phyloP scores from a whole-genome alignment of 2,329 filamentous ascomycete species.

The Aspergillus uvarum region DNA sequence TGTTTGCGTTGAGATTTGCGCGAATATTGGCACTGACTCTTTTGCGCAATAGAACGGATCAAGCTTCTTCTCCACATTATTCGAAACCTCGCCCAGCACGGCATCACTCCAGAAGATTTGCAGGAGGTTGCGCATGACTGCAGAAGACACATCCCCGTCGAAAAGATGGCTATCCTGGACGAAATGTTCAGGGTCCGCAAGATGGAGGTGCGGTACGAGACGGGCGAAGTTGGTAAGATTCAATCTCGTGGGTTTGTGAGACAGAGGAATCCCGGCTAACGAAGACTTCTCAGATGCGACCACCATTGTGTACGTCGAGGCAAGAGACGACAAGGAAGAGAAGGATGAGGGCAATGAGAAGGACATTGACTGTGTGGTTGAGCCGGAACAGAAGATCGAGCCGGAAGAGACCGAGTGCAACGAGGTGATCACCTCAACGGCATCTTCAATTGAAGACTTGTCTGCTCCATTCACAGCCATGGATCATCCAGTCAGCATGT shows the following conservation, averaged over 20 bases:
- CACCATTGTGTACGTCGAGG: slow-evolving; percentile 36
- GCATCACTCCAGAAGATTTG: slow-evolving; percentile 41
- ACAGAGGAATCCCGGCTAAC: background rate
- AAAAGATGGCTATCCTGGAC: slow-evolving; percentile 39
- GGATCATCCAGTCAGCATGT: slow-evolving; percentile 24
- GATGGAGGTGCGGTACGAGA: slow-evolving; percentile 43
- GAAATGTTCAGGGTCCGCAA: slow-evolving; percentile 44
- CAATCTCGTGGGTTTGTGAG: background rate
- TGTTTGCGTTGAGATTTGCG: background rate
- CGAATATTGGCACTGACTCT: background rate
- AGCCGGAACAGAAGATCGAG: slow-evolving; percentile 20
- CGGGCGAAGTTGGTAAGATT: slow-evolving; percentile 42
- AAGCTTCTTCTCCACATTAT: slow-evolving; percentile 43
- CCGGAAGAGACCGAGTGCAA: slow-evolving; percentile 31
- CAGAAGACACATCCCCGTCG: slow-evolving; percentile 39
- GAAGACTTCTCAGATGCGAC: slow-evolving; percentile 28
- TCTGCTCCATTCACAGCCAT: slow-evolving; percentile 27
- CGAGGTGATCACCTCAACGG: slow-evolving; percentile 28
- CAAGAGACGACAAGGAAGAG: slow-evolving; percentile 35
- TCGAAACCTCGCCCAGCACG: slow-evolving; percentile 36
- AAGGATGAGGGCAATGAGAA: slow-evolving; percentile 34
- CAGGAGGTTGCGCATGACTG: slow-evolving; percentile 42
- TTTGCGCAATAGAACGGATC: slow-evolving; percentile 33
- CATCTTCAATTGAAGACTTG: slow-evolving; percentile 27
- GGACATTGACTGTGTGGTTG: slow-evolving; percentile 31